A percentile compares a stretch with the other conserved stretches of the same genome.
Evolutionary conservation across 2,329 filamentous ascomycete genomes (phyloP).

Genomic region (Botrytis sinoallii): DNA sequence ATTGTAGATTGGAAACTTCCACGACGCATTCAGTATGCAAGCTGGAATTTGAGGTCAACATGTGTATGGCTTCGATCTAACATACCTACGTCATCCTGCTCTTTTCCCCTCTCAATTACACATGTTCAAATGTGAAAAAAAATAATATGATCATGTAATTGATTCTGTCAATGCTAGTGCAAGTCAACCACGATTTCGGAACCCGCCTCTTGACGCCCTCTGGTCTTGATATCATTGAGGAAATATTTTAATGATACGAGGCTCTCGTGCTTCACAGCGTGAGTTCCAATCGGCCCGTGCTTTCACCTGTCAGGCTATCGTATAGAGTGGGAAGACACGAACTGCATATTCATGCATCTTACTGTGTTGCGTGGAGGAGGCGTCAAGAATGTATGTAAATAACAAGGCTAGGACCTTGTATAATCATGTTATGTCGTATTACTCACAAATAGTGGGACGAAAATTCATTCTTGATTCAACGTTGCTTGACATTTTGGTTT

Average conservation of each 20-base stretch:
- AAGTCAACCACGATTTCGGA: neutral
- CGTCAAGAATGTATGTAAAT: neutral
- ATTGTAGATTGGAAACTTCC: neutral
- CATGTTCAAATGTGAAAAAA: neutral
- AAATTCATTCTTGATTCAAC: neutral
- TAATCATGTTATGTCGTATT: conserved; percentile 10
- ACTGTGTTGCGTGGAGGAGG: conserved; percentile 9
- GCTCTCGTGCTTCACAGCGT: conserved; percentile 1
- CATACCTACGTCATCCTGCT: neutral
- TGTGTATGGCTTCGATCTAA: neutral
- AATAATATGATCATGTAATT: neutral
- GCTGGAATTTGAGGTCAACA: neutral
- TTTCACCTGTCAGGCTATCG: conserved; percentile 6
- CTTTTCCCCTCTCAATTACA: neutral
- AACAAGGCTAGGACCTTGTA: neutral
- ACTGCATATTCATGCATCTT: conserved; percentile 16
- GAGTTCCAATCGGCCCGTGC: conserved; percentile 13
- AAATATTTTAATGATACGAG: neutral
- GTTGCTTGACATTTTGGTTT: conserved; percentile 10
- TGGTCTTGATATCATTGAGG: neutral
- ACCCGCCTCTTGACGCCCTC: neutral
- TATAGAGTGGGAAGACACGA: conserved; percentile 6
- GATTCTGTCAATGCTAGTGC: neutral
- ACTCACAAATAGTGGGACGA: neutral
- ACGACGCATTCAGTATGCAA: neutral